A percentile compares a stretch with the other conserved stretches of the same genome.
These are phyloP conservation scores for Stephanocyclus meneghinianus DNA, from an alignment of 352 stramenopile species.

Conservation along the genomic window DNA sequence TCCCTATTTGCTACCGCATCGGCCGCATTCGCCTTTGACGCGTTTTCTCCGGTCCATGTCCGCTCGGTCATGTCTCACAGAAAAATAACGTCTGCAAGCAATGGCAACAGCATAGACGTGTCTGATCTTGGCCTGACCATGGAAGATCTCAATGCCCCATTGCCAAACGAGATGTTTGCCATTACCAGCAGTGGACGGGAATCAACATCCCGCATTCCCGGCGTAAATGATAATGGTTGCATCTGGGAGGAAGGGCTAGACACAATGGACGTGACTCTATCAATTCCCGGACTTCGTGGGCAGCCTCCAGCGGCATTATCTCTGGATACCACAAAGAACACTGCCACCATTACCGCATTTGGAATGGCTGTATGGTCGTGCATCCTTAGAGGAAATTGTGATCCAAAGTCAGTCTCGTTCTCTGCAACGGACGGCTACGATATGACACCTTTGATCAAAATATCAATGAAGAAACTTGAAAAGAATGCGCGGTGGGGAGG, in stretches of 20 bases:
- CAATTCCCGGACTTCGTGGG: constrained; percentile 52
- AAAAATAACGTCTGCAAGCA: too few relatives aligned
- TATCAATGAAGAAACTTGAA: constrained; percentile 40
- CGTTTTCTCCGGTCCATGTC: too few relatives aligned
- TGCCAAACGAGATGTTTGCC: constrained; percentile 33
- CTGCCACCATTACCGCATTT: constrained; percentile 54
- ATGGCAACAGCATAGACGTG: constrained; percentile 12
- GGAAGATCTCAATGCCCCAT: constrained; percentile 45
- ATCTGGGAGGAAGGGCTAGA: constrained; percentile 54
- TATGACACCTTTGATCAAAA: constrained; percentile 39
- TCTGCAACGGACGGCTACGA: constrained; percentile 44
- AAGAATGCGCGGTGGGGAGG: constrained; percentile 51
- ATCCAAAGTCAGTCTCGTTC: constrained; percentile 30
- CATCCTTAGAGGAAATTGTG: constrained; percentile 32
- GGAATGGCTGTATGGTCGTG: constrained; percentile 49
- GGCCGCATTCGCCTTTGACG: too few relatives aligned
- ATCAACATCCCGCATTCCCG: constrained; percentile 38
- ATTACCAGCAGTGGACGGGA: constrained; percentile 42
- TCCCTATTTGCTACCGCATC: too few relatives aligned
- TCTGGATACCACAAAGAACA: constrained; percentile 42
- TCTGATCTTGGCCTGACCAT: constrained; percentile 44
- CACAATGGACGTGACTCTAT: constrained; percentile 39
- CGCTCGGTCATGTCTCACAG: too few relatives aligned
- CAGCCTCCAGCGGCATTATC: constrained; percentile 45
- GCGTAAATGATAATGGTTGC: constrained; percentile 46